These are phyloP conservation scores for Apiospora malaysiana DNA, from an alignment of 2,329 filamentous ascomycete genomes.

Conservation along the genomic window DNA sequence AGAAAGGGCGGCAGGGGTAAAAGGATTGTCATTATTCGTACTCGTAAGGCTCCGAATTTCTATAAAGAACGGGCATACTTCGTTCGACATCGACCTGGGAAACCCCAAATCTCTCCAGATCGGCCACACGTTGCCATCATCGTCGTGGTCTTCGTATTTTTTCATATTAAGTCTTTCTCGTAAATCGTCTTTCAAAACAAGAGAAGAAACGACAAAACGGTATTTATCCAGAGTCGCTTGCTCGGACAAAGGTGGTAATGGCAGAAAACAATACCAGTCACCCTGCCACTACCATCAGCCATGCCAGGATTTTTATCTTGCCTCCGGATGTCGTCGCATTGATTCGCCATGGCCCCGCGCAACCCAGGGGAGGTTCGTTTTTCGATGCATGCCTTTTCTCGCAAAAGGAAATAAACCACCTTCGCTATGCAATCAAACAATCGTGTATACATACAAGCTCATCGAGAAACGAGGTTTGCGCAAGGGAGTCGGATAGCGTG, in stretches of 20 bases:
- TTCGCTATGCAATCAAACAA: constrained; percentile 48
- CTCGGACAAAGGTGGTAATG: not conserved
- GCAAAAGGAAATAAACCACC: constrained; percentile 34
- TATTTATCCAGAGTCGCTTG: constrained; percentile 19
- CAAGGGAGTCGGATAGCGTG: constrained; percentile 7
- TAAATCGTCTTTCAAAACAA: constrained; percentile 14
- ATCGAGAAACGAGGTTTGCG: constrained; percentile 18
- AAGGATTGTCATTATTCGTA: constrained; percentile 20
- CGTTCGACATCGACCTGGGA: constrained; percentile 10
- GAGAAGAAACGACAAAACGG: constrained; percentile 8
- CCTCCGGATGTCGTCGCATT: not conserved
- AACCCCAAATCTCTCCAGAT: not conserved
- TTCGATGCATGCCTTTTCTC: constrained; percentile 18
- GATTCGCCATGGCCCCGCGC: not conserved
- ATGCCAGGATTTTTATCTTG: not conserved
- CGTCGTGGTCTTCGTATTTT: constrained; percentile 18
- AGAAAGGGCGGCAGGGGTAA: not conserved
- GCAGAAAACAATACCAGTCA: not conserved
- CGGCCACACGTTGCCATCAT: constrained; percentile 17
- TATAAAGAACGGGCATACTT: constrained; percentile 15
- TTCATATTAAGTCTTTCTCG: constrained; percentile 19
- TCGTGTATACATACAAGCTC: constrained; percentile 41
- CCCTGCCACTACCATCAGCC: not conserved
- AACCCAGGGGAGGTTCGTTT: not conserved
- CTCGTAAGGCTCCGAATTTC: constrained; percentile 11